Evolutionary conservation across 1,284 basidiomycete genomes (phyloP).

Genomic region (Ustilago tritici): DNA sequence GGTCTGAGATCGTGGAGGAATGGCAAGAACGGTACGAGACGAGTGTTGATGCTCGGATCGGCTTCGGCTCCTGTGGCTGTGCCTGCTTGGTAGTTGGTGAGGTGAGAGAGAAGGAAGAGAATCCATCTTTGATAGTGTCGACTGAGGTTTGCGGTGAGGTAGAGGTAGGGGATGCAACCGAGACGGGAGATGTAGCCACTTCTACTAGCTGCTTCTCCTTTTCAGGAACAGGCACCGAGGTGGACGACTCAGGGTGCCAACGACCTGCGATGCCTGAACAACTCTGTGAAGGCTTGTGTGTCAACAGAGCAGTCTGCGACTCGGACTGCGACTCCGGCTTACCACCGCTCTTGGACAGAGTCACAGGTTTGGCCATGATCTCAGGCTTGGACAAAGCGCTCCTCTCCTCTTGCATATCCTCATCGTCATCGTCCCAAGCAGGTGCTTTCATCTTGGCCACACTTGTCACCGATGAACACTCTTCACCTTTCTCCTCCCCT

Average conservation of each 20-base stretch:
- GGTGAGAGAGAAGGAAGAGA: constrained; percentile 11
- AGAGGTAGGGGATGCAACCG: background rate
- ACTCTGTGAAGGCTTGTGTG: background rate
- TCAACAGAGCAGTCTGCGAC: background rate
- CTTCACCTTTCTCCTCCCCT: background rate
- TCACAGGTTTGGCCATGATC: constrained; percentile 8
- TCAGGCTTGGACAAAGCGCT: constrained; percentile 34
- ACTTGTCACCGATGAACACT: background rate
- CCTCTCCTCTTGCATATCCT: constrained; percentile 46
- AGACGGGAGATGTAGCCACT: constrained; percentile 14
- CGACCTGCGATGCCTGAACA: background rate
- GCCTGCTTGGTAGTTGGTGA: background rate
- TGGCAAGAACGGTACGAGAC: constrained; percentile 7
- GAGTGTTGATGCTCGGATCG: constrained; percentile 4
- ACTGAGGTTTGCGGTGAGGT: background rate
- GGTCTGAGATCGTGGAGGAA: background rate
- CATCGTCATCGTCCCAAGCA: constrained; percentile 61
- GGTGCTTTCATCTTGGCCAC: constrained; percentile 36
- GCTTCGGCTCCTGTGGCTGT: background rate
- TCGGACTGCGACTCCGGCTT: background rate
- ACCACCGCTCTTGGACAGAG: background rate
- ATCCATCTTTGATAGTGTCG: constrained; percentile 10
- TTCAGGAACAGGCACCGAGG: background rate
- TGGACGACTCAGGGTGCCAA: constrained; percentile 3
- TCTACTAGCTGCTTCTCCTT: constrained; percentile 21